These are phyloP conservation scores for Tricholomella constricta DNA, from an alignment of 768 basidiomycete species.

Conservation along the genomic window DNA sequence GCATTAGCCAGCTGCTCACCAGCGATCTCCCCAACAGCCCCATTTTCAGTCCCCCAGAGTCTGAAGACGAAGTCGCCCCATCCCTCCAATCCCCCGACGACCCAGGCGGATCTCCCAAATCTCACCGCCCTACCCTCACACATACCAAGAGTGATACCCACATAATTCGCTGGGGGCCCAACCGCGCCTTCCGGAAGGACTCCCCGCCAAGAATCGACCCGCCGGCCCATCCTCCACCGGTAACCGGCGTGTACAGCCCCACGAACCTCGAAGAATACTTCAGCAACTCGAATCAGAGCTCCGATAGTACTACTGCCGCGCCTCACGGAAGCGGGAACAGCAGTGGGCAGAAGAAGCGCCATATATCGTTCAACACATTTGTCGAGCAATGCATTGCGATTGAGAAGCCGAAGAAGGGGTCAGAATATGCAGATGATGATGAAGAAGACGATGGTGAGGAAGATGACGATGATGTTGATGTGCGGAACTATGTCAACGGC, in stretches of 20 bases:
- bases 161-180: slow-evolving; percentile 58
- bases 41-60: slow-evolving; percentile 60
- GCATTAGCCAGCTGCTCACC: slow-evolving; percentile 86
- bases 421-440: slow-evolving; percentile 18
- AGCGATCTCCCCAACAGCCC: slow-evolving; percentile 67
- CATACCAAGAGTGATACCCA: slow-evolving; percentile 92
- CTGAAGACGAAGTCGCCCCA: slow-evolving; percentile 43
- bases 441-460: slow-evolving; percentile 26
- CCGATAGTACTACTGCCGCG: slow-evolving; percentile 10
- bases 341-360: slow-evolving; percentile 61
- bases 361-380: slow-evolving; percentile 97
- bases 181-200: slow-evolving; percentile 55
- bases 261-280: slow-evolving; percentile 24
- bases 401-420: slow-evolving; percentile 63
- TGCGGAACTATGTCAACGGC: slow-evolving; percentile 1
- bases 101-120: slow-evolving; percentile 8
- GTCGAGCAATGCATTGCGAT: slow-evolving; percentile 96
- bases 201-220: slow-evolving; percentile 70
- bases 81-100: slow-evolving; percentile 12
- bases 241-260: slow-evolving; percentile 20
- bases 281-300: slow-evolving; percentile 14
- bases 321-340: not conserved
- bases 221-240: slow-evolving; percentile 26
- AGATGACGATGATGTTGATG: slow-evolving; percentile 8
- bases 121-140: slow-evolving; percentile 58